Conservation (phyloP, 2,329 filamentous ascomycete genomes). For the Ceratocystis alfenasii region DNA sequence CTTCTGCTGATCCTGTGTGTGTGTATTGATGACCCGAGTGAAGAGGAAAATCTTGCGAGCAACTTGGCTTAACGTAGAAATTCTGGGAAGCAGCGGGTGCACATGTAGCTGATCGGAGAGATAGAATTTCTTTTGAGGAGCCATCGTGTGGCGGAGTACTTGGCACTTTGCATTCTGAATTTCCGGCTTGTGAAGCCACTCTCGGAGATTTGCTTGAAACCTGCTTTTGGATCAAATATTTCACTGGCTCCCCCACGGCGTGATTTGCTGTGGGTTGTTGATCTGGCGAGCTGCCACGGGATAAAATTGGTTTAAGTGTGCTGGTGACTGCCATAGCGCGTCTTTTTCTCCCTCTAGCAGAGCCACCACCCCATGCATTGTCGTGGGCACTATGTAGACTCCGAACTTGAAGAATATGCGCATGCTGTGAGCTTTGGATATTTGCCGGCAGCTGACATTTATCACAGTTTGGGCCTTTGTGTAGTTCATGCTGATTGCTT, state of each 20-base stretch:
- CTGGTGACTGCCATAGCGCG: neutral
- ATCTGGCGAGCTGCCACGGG: neutral
- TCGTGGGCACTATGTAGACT: neutral
- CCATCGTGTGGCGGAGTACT: too few species aligned
- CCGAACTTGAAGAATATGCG: neutral
- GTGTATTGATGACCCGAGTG: neutral
- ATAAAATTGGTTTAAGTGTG: neutral
- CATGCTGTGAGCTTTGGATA: neutral
- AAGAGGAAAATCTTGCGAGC: neutral
- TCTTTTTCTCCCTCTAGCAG: neutral
- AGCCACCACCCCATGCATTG: neutral
- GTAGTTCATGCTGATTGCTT: slow-evolving; percentile 56
- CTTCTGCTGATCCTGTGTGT: neutral
- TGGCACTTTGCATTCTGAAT: too few species aligned
- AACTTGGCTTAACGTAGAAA: too few species aligned
- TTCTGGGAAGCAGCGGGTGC: too few species aligned
- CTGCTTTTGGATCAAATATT: neutral
- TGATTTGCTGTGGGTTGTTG: neutral
- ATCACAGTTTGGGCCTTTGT: slow-evolving; percentile 28
- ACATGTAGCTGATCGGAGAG: too few species aligned
- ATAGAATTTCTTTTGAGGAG: too few species aligned
- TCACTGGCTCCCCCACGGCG: neutral
- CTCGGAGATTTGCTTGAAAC: neutral
- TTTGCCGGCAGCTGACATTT: neutral
- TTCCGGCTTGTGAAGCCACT: too few species aligned